Conservation (phyloP, 257 asterid genomes). For the Nemophila menziesii region DNA sequence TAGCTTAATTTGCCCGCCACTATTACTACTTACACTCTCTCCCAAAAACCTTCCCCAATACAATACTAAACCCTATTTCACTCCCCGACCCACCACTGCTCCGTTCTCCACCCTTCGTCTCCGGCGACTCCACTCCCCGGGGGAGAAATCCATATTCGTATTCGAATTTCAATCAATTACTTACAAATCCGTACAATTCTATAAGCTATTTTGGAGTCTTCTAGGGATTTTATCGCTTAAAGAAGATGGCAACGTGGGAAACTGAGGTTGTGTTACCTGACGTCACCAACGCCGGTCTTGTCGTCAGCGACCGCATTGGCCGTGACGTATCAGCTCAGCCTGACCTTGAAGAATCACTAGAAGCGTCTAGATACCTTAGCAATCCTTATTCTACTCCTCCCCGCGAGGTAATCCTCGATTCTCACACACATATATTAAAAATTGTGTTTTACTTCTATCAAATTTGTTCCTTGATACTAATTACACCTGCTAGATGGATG, state of each 20-base stretch:
- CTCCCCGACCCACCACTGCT: neutral
- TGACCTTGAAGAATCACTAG: conserved; percentile 84
- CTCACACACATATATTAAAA: neutral
- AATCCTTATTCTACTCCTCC: conserved; percentile 91
- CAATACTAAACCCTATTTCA: too few species aligned
- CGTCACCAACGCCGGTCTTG: conserved; percentile 85
- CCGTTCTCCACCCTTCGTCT: neutral
- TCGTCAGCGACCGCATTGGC: conserved; percentile 64
- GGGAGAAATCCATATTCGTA: neutral
- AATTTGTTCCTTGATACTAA: neutral
- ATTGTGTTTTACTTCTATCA: neutral
- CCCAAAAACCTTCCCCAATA: neutral
- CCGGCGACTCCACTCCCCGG: neutral
- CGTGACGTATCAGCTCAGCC: conserved; percentile 61
- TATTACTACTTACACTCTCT: neutral
- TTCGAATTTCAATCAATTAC: neutral
- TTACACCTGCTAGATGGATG: neutral
- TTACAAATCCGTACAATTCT: too few species aligned
- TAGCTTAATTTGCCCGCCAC: conserved; percentile 1
- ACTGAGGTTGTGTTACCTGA: conserved; percentile 80
- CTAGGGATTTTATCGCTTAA: neutral
- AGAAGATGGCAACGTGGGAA: conserved; percentile 28
- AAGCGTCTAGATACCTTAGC: conserved; percentile 89
- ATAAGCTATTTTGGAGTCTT: neutral
- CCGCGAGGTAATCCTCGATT: conserved; percentile 51